These are phyloP conservation scores for Ophiocordyceps camponoti-leonardi DNA, from an alignment of 2,329 filamentous ascomycete genomes.

Conservation along the genomic window DNA sequence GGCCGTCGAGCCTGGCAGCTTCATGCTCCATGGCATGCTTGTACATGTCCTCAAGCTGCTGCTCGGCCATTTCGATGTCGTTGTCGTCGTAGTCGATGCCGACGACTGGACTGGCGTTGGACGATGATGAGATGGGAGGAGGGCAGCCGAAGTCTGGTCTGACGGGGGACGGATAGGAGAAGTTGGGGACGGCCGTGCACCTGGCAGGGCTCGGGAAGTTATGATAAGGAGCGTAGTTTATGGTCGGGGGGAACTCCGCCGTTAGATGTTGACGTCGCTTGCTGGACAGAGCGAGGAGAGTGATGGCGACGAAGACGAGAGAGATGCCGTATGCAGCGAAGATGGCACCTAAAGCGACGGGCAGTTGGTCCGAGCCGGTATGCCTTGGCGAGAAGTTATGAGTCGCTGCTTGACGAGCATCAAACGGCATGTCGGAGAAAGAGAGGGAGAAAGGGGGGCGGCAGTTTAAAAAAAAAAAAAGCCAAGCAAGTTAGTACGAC, in stretches of 20 bases:
- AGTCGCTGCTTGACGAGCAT: too few relatives aligned
- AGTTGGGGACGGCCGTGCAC: conserved; percentile 22
- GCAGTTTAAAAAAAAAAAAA: too few relatives aligned
- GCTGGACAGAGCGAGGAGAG: conserved; percentile 43
- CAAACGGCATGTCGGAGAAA: too few relatives aligned
- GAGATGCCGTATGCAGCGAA: conserved; percentile 68
- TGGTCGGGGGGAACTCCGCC: conserved; percentile 20
- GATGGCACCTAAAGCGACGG: conserved; percentile 69
- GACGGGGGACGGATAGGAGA: conserved; percentile 31
- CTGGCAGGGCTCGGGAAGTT: conserved; percentile 5
- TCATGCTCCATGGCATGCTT: conserved; percentile 86
- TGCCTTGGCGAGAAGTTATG: conserved; percentile 20
- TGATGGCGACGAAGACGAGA: conserved; percentile 53
- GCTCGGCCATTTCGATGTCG: conserved; percentile 58
- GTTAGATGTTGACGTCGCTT: conserved; percentile 32
- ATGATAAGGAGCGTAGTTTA: background rate
- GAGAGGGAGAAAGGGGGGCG: too few relatives aligned
- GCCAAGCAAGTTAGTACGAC: too few relatives aligned
- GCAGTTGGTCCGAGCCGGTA: conserved; percentile 46
- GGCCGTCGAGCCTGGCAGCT: conserved; percentile 37
- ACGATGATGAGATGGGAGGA: conserved; percentile 4
- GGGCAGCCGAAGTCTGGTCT: conserved; percentile 13
- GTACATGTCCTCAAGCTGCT: conserved; percentile 81
- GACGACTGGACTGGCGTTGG: conserved; percentile 28
- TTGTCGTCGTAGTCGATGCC: conserved; percentile 34